Evolutionary conservation across 2,329 filamentous ascomycete species (phyloP).

Genomic region (Colletotrichum viniferum): DNA sequence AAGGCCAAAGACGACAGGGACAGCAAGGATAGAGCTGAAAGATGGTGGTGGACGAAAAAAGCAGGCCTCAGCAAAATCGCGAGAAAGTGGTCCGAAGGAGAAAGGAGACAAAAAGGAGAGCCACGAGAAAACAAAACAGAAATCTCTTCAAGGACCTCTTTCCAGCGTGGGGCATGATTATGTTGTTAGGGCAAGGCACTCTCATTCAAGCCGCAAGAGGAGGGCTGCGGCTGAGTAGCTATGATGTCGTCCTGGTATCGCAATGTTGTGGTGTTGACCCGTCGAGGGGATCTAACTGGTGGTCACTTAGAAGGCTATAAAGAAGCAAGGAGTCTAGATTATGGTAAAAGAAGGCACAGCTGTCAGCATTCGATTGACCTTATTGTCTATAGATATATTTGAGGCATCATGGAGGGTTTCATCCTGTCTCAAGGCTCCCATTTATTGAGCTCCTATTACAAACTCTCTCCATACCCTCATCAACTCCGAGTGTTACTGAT

Average conservation of each 20-base stretch:
- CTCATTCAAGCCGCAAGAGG: background rate
- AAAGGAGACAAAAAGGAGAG: background rate
- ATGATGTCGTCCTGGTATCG: background rate
- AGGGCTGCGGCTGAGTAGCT: background rate
- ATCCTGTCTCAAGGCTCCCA: background rate
- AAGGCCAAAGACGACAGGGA: background rate
- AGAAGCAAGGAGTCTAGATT: background rate
- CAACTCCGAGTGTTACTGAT: background rate
- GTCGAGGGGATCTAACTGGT: background rate
- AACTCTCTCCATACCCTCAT: no score
- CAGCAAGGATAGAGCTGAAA: background rate
- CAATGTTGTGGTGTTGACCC: background rate
- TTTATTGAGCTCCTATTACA: background rate
- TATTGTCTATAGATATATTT: background rate
- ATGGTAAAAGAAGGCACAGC: background rate
- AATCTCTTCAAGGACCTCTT: background rate
- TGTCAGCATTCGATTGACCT: background rate
- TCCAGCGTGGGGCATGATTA: background rate
- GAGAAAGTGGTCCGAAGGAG: background rate
- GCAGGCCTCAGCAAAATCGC: background rate
- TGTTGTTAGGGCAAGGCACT: background rate
- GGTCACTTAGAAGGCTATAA: background rate
- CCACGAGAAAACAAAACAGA: background rate
- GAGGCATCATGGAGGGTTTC: background rate
- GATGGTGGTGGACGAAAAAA: background rate